These are phyloP conservation scores for Phytophthora syringae DNA, from an alignment of 352 stramenopile genomes.

Conservation along the genomic window DNA sequence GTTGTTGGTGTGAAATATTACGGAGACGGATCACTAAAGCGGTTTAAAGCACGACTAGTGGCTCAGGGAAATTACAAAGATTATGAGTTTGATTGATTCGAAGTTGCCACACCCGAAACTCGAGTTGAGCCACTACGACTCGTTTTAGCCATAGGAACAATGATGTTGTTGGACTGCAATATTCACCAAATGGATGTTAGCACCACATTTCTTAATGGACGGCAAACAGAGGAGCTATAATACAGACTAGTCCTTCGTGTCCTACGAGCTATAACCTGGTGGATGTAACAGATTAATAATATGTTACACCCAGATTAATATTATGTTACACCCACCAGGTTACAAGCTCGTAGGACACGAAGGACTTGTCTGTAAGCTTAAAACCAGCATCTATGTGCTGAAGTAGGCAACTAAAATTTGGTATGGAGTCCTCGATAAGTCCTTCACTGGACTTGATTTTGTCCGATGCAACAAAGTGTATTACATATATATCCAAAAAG, in stretches of 20 bases:
- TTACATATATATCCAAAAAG: background rate
- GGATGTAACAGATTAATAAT: too few species aligned
- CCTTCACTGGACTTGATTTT: background rate
- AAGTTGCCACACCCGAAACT: background rate
- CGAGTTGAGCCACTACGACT: background rate
- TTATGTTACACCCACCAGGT: background rate
- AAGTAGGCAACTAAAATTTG: constrained; percentile 2
- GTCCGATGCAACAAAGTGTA: background rate
- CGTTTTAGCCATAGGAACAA: background rate
- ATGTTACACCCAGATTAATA: too few species aligned
- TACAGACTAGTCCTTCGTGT: too few species aligned
- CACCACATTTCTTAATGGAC: constrained; percentile 4
- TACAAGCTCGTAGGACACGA: background rate
- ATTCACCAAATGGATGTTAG: constrained; percentile 8
- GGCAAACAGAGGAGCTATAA: background rate
- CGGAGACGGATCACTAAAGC: background rate
- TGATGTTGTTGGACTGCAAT: constrained; percentile 4
- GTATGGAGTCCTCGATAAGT: background rate
- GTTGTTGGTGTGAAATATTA: constrained; percentile 7
- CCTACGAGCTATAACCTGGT: too few species aligned
- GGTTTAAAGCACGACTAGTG: constrained; percentile 6
- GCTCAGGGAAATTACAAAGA: constrained; percentile 6
- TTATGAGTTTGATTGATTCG: background rate
- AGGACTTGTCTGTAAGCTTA: background rate
- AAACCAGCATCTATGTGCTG: constrained; percentile 6